Conservation (phyloP, 257 asterid genomes). For the Thymus quinquecostatus region DNA sequence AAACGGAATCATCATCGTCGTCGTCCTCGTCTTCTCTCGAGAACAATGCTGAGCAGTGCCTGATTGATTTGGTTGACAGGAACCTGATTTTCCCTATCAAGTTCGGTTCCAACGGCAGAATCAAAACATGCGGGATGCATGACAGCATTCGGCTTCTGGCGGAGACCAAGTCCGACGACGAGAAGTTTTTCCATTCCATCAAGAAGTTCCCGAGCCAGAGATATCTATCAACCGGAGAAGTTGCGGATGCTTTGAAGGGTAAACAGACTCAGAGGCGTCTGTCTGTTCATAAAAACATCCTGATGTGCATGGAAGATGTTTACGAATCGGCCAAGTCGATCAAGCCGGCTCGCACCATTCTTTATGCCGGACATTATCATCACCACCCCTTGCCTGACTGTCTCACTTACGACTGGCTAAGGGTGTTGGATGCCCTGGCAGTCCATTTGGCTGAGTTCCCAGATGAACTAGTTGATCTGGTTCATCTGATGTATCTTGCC, state of each 20-base stretch:
- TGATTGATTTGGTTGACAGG: slow-evolving; percentile 33
- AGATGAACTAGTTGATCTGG: slow-evolving; percentile 16
- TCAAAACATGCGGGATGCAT: slow-evolving; percentile 34
- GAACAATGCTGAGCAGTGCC: slow-evolving; percentile 17
- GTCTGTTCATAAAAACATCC: slow-evolving; percentile 38
- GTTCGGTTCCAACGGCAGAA: slow-evolving; percentile 10
- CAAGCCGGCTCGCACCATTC: slow-evolving; percentile 17
- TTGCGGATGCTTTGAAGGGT: background rate
- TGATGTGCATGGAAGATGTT: slow-evolving; percentile 39
- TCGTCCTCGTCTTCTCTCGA: background rate
- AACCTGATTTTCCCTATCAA: slow-evolving; percentile 30
- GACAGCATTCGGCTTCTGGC: slow-evolving; percentile 35
- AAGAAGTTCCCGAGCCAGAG: slow-evolving; percentile 2
- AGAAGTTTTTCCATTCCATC: slow-evolving; percentile 28
- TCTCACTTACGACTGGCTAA: slow-evolving; percentile 29
- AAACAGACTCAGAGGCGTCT: slow-evolving; percentile 25
- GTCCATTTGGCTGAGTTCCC: slow-evolving; percentile 39
- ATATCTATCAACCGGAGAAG: background rate
- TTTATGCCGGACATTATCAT: slow-evolving; percentile 31
- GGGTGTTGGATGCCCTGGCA: slow-evolving; percentile 42
- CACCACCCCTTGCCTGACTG: slow-evolving; percentile 33
- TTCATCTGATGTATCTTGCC: slow-evolving; percentile 40
- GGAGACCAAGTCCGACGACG: slow-evolving; percentile 23
- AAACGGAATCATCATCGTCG: too few relatives aligned
- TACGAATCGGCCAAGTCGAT: slow-evolving; percentile 16